Base-by-base conservation (phyloP, 306 rosid species). In the Fragaria iinumae region DNA sequence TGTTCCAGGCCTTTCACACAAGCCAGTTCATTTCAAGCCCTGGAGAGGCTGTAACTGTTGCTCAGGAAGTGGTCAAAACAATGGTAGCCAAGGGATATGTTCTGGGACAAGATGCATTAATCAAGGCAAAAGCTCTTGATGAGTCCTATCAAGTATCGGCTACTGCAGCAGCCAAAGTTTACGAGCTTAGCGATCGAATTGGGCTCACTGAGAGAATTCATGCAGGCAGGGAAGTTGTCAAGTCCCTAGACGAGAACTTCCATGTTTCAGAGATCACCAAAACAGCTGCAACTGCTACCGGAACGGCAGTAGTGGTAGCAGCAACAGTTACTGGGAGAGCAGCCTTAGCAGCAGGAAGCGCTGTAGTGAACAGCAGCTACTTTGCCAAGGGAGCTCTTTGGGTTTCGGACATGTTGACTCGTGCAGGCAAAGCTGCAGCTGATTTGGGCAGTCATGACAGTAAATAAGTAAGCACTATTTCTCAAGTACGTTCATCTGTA, bases 31-130 rank as follows among this genome's bases (percentile, higher is more conserved):
- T 67, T 64, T 84, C 88, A 43, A 84, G 89, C 64, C 93, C 97
- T 0, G 91, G 96, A 55, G 99, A 92, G 83, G 97, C 97, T n/a
- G 78, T 92, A 34, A 83, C 79, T 1, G 64, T 86, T 78, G 93
- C 97, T 2, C 97, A 93, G 84, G 88, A 82, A 72, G 96, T 91
- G 41, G 97, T 95, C 59, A 89, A 88, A 84, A 89, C 91, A 84
- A 84, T 95, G 99, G 87, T 88, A 74, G 88, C 99, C 57, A 95
- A 90, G 77, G 99, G 99, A 57, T 95, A 89, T 83, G 91, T 90
- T 12, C 75, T 95, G 65, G 86, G 97, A 23, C 91, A 89, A 83
- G 99, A 88, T 68, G 96, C 99, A 55, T 80, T 92, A 65, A 41
- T 85, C 55, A 90, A 86, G 93, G 99, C 97, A 62, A 95, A 88